phyloP scores from a whole-genome alignment of 208 protist species.

The Crithidia mellificae region DNA sequence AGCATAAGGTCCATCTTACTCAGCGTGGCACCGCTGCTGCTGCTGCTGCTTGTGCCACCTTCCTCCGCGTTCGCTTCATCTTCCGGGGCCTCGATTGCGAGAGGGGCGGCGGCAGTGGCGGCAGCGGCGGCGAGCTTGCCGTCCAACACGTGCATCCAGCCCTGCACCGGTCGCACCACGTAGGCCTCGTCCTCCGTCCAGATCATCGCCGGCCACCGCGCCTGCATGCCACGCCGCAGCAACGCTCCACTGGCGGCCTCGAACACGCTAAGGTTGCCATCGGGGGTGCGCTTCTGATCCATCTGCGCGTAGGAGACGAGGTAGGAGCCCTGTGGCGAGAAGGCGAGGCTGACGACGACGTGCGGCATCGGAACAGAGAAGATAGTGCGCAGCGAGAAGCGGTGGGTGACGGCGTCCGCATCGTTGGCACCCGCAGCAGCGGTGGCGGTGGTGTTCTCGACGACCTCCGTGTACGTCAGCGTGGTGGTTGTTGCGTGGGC shows the following conservation, averaged over 20 bases:
- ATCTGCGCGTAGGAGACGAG: conserved; percentile 81
- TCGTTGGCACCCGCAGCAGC: too few species aligned
- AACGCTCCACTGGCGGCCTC: conserved; percentile 47
- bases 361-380: conserved; percentile 72
- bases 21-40: conserved; percentile 29
- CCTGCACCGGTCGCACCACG: conserved; percentile 69
- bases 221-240: conserved; percentile 74
- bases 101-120: neutral
- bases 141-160: conserved; percentile 72
- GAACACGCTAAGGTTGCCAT: conserved; percentile 80
- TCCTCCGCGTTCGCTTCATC: conserved; percentile 16
- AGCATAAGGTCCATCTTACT: conserved; percentile 80
- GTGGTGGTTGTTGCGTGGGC: conserved; percentile 81
- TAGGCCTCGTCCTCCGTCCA: conserved; percentile 70
- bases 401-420: conserved; percentile 18
- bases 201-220: conserved; percentile 77
- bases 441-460: conserved; percentile 22
- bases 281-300: conserved; percentile 73
- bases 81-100: conserved; percentile 13
- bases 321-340: conserved; percentile 70
- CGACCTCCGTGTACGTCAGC: conserved; percentile 68
- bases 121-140: conserved; percentile 38
- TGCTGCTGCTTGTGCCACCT: neutral
- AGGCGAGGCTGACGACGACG: conserved; percentile 60
- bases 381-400: conserved; percentile 39